A percentile compares a stretch with the other conserved stretches of the same genome.
phyloP scores from a whole-genome alignment of 1,284 basidiomycete species.

The Macrocystidia cucumis region DNA sequence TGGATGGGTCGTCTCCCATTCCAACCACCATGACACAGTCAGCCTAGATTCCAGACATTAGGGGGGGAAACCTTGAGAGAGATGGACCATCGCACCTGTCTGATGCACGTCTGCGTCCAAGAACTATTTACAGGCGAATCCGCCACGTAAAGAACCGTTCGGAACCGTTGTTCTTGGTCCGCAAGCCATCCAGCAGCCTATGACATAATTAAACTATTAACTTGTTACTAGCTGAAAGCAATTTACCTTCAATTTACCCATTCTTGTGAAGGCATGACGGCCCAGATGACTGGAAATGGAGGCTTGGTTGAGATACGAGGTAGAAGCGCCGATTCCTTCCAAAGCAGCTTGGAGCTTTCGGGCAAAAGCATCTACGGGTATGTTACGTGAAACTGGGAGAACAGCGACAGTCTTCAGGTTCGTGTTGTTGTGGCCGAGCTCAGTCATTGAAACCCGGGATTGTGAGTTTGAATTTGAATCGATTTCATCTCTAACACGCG shows the following conservation, averaged over 20 bases:
- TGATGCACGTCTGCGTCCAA: conserved; percentile 97
- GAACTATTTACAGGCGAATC: conserved; percentile 88
- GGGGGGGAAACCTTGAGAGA: conserved; percentile 1
- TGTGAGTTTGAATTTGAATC: conserved; percentile 45
- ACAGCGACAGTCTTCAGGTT: conserved; percentile 94
- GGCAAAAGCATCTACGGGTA: conserved; percentile 85
- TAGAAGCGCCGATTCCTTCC: conserved; percentile 84
- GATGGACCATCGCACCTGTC: conserved; percentile 55
- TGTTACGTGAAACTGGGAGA: conserved; percentile 72
- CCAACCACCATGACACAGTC: conserved; percentile 96
- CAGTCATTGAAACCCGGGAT: conserved; percentile 37
- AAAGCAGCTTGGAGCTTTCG: conserved; percentile 83
- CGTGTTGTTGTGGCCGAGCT: conserved; percentile 73
- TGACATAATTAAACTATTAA: not conserved
- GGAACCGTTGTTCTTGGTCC: conserved; percentile 89
- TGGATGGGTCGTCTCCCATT: conserved; percentile 85
- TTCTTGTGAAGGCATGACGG: conserved; percentile 86
- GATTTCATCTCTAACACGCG: conserved; percentile 81
- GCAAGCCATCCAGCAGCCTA: conserved; percentile 76
- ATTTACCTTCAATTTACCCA: conserved; percentile 86
- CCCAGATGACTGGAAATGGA: conserved; percentile 87
- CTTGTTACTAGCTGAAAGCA: not conserved
- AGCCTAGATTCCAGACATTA: conserved; percentile 43
- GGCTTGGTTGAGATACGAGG: conserved; percentile 86
- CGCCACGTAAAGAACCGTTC: conserved; percentile 89